Conservation (phyloP, 306 rosid genomes). For the Crotalaria pallida region DNA sequence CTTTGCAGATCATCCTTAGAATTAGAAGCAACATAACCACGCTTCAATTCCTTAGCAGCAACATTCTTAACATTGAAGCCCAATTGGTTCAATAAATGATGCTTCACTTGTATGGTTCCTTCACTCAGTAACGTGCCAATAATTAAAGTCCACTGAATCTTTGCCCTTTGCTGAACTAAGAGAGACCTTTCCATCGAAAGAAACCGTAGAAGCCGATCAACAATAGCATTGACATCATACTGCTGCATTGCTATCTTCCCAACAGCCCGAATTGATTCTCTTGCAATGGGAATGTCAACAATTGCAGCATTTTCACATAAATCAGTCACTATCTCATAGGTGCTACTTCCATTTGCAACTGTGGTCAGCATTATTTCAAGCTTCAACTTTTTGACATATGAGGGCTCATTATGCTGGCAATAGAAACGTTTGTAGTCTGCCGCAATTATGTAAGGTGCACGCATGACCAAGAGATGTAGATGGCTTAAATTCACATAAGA, state of each 20-base stretch:
- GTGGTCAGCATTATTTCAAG: constrained; percentile 99
- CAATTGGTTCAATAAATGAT: too few relatives aligned
- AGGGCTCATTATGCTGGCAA: constrained; percentile 99
- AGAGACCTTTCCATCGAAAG: constrained; percentile 99
- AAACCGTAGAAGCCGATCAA: constrained; percentile 96
- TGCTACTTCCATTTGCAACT: constrained; percentile 96
- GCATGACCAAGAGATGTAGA: constrained; percentile 96
- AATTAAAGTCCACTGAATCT: too few relatives aligned
- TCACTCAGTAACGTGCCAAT: too few relatives aligned
- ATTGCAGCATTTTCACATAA: constrained; percentile 98
- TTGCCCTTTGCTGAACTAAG: too few relatives aligned
- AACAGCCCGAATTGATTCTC: constrained; percentile 98
- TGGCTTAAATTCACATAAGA: constrained; percentile 95
- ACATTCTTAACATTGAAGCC: constrained; percentile 44
- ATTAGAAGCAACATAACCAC: constrained; percentile 40
- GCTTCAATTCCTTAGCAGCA: constrained; percentile 40
- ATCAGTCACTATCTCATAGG: constrained; percentile 97
- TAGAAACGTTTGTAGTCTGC: constrained; percentile 93
- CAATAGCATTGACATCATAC: constrained; percentile 98
- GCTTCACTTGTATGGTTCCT: too few relatives aligned
- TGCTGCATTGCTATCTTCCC: constrained; percentile 99
- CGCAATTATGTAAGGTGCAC: constrained; percentile 94
- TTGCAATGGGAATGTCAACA: constrained; percentile 99
- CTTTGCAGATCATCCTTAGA: constrained; percentile 31
- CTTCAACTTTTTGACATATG: constrained; percentile 96